Base-by-base conservation (phyloP, 129 eudicot genomes). In the Helianthus annuus region DNA sequence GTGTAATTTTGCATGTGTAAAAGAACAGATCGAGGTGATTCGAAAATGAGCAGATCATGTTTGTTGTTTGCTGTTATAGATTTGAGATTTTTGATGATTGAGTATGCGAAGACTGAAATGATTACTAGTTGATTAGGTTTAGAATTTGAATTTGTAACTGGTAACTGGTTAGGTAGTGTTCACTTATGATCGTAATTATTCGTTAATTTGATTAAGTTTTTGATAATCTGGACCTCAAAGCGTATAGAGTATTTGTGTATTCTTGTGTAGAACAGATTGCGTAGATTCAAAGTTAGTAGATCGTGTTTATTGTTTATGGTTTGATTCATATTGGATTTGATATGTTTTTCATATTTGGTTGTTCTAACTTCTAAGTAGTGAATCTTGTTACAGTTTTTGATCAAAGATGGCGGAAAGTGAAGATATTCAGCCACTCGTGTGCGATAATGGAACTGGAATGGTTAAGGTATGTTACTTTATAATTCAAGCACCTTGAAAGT, bases 401-500 rank as follows among this genome's bases (percentile, higher is more conserved):
- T 53, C 59, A 53, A 22, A 81, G 48, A 84, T 84, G 88, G 88
- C 88, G 6, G 88, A 84, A 48, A 42, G 62, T 29, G 85, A 81
- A 67, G 85, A 83, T 13, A 82, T 82, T 59, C 90, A 85, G 72
- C 90, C 87, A 34, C 79, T 85, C 29, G 90, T 85, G 42, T 85
- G 90, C 42, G 87, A 85, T 52, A 85, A 82, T 79, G 90, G 90
- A 76, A 85, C 87, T 11, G 90, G 90, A 42, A 85, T 85, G 90
- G 90, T 85, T 62, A 85, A 85, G 90, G 90, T 85, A 72, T 69
- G 29, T 34, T 22, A 22, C 8, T 17, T 53, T 22, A 24, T 16
- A 16, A 53, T 53, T 53, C 29, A 53, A 6, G 44, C 66, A 27
- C 49, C 54, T 40, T 42, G 10, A 42, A 42, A 40, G 45, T 40